Evolutionary conservation across 371 early-diverging fungal species (phyloP).

Genomic region (Mortierella sp.): DNA sequence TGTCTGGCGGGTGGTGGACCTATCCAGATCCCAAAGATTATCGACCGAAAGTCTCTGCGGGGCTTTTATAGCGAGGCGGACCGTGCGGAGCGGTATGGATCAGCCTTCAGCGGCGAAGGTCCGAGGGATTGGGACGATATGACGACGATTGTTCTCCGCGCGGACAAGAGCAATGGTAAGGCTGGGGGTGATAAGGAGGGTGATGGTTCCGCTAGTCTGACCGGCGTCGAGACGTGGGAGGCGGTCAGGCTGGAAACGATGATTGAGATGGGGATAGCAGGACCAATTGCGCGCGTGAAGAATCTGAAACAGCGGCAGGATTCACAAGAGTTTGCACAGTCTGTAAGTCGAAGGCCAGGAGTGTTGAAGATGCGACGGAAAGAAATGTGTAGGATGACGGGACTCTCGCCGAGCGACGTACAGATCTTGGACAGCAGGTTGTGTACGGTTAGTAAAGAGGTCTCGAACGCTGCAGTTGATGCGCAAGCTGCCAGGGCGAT

Average conservation of each 20-base stretch:
- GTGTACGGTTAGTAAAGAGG: background rate
- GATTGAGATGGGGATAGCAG: background rate
- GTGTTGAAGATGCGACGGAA: background rate
- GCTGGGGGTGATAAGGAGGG: too few relatives aligned
- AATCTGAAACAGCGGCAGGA: too few relatives aligned
- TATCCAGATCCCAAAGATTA: constrained; percentile 28
- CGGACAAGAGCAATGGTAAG: background rate
- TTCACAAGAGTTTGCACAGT: background rate
- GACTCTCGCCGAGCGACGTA: background rate
- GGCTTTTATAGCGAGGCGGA: constrained; percentile 40
- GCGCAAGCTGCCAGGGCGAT: background rate
- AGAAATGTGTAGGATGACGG: background rate
- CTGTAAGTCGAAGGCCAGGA: too few relatives aligned
- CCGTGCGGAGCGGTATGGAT: constrained; percentile 8
- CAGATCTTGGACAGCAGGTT: background rate
- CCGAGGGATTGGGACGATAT: background rate
- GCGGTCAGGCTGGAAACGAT: background rate
- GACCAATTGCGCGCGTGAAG: too few relatives aligned
- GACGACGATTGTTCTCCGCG: background rate
- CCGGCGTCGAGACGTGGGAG: background rate
- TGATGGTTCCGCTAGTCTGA: background rate
- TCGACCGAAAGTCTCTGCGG: constrained; percentile 16
- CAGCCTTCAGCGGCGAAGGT: background rate
- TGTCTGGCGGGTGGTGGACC: constrained; percentile 38
- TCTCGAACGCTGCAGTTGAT: background rate